Conservation (phyloP, 208 protist genomes). For the Leishmania braziliensis region DNA sequence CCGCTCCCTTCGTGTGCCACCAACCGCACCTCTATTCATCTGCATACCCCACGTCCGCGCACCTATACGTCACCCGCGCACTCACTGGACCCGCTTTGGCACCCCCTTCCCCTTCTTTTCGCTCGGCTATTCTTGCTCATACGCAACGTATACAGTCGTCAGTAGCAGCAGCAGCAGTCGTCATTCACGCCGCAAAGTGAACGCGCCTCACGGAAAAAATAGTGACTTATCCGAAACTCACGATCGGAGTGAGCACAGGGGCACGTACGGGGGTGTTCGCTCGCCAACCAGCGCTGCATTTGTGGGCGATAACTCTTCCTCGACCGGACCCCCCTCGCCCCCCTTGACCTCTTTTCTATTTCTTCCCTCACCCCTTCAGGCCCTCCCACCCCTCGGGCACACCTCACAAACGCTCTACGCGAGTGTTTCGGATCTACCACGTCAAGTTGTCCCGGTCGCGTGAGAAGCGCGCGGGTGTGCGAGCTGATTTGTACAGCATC, state of each 20-base stretch:
- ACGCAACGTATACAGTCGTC: not conserved
- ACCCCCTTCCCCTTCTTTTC: not conserved
- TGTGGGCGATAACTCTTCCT: not conserved
- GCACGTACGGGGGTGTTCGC: not conserved
- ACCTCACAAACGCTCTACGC: not conserved
- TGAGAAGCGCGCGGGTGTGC: not conserved
- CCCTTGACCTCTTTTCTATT: not conserved
- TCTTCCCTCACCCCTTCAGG: not conserved
- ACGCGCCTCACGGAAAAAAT: not conserved
- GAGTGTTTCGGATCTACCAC: not conserved
- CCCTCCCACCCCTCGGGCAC: not conserved
- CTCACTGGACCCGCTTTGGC: not conserved
- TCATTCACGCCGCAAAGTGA: not conserved
- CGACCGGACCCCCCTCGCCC: not conserved
- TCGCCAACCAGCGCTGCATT: not conserved
- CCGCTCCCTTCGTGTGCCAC: not conserved
- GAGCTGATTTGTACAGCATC: not conserved
- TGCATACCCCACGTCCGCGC: not conserved
- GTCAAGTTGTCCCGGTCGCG: not conserved
- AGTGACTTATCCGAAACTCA: not conserved
- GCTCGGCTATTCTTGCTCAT: not conserved
- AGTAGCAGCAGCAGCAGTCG: not conserved
- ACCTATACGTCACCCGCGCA: not conserved
- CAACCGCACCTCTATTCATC: no score
- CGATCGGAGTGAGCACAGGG: not conserved